phyloP scores from a whole-genome alignment of 2,329 filamentous ascomycete species.

The Stagonosporopsis vannaccii region DNA sequence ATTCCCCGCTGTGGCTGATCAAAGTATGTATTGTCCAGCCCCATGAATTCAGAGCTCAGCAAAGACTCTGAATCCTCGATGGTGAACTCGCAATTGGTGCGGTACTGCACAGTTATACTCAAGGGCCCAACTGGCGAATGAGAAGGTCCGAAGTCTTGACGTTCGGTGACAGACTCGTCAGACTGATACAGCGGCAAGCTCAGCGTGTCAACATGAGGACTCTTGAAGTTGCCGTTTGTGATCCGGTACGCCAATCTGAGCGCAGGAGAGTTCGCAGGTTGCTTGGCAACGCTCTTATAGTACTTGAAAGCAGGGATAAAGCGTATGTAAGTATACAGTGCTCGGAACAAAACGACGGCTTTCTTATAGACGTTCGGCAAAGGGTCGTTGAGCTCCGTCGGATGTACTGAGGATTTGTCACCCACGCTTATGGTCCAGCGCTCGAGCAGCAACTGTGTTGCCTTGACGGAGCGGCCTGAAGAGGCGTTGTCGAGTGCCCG shows the following conservation, averaged over 20 bases:
- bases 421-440: conserved; percentile 89
- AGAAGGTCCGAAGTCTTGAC: conserved; percentile 81
- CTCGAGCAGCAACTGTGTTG: conserved; percentile 82
- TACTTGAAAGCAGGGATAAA: conserved; percentile 89
- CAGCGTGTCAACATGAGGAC: conserved; percentile 70
- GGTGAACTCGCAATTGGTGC: conserved; percentile 87
- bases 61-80: conserved; percentile 91
- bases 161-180: conserved; percentile 65
- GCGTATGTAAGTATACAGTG: conserved; percentile 81
- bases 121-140: conserved; percentile 88
- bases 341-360: conserved; percentile 91
- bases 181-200: conserved; percentile 71
- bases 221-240: conserved; percentile 64
- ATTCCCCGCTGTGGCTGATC: conserved; percentile 68
- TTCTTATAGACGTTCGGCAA: conserved; percentile 96
- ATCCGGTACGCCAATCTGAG: conserved; percentile 85
- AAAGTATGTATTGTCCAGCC: conserved; percentile 86
- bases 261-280: conserved; percentile 65
- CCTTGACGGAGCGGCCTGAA: conserved; percentile 50
- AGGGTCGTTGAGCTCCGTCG: conserved; percentile 62
- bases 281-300: conserved; percentile 75
- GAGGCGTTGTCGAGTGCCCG: conserved; percentile 76
- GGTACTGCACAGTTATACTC: conserved; percentile 81
- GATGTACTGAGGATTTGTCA: conserved; percentile 62
- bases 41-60: conserved; percentile 91